Evolutionary conservation across 2,329 filamentous ascomycete genomes (phyloP).

Genomic region (Meredithiella fracta): DNA sequence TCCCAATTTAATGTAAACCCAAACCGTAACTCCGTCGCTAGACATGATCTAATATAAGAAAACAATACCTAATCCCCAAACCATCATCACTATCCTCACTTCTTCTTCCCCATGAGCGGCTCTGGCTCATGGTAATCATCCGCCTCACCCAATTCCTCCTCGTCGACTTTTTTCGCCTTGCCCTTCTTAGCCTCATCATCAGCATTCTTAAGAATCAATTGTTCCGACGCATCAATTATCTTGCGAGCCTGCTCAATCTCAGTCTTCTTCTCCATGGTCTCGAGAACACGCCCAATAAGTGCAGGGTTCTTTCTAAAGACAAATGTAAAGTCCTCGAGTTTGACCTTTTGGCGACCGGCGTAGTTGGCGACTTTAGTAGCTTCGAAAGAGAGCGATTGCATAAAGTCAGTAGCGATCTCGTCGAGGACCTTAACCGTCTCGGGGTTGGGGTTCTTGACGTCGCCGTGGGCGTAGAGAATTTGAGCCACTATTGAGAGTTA

Average conservation of each 20-base stretch:
- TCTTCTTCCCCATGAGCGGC: constrained; percentile 22
- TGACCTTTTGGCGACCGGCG: constrained; percentile 85
- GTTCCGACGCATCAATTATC: constrained; percentile 51
- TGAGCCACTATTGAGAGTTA: constrained; percentile 39
- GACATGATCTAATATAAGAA: background rate
- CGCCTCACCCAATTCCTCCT: constrained; percentile 36
- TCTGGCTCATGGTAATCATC: constrained; percentile 33
- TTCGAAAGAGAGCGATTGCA: constrained; percentile 82
- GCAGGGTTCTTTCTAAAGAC: constrained; percentile 69
- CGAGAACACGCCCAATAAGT: constrained; percentile 77
- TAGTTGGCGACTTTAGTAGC: constrained; percentile 75
- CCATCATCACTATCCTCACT: constrained; percentile 15
- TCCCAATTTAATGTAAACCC: too few relatives aligned
- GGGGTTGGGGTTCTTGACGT: constrained; percentile 59
- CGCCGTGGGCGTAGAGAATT: constrained; percentile 67
- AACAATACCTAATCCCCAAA: background rate
- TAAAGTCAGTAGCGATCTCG: constrained; percentile 92
- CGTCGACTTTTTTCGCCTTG: constrained; percentile 12
- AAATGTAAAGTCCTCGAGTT: constrained; percentile 95
- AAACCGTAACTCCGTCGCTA: constrained; percentile 1
- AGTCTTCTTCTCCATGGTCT: constrained; percentile 75
- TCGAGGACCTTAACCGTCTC: constrained; percentile 77
- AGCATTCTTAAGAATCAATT: constrained; percentile 39
- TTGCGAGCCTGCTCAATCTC: constrained; percentile 73
- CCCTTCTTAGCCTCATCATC: constrained; percentile 25